Percentiles rank a stretch among this genome's conserved stretches.
phyloP scores from a whole-genome alignment of 2,329 filamentous ascomycete genomes.

The Exophiala sideris region DNA sequence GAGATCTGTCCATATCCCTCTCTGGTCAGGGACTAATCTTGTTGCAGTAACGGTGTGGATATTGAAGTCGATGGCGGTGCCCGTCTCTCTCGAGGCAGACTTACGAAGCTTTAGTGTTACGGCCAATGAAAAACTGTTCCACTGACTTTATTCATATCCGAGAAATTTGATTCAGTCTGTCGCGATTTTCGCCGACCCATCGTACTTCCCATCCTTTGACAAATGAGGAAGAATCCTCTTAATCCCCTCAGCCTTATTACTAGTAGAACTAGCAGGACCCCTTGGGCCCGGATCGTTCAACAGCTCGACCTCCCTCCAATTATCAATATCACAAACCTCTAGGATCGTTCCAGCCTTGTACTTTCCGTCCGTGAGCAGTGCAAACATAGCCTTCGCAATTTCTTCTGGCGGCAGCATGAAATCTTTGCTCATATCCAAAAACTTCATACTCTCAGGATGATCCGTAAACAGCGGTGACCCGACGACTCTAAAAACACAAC shows the following conservation, averaged over 20 bases:
- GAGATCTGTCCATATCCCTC: not conserved
- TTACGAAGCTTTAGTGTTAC: not conserved
- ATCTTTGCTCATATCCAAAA: slow-evolving; percentile 47
- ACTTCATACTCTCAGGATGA: slow-evolving; percentile 56
- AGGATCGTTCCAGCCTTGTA: slow-evolving; percentile 47
- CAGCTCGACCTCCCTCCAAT: slow-evolving; percentile 48
- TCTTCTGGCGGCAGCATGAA: slow-evolving; percentile 58
- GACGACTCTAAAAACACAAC: slow-evolving; percentile 41
- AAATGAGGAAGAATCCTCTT: not conserved
- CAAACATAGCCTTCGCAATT: slow-evolving; percentile 57
- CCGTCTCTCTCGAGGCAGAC: not conserved
- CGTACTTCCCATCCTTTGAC: not conserved
- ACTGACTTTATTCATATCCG: too few species aligned
- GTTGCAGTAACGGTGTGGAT: not conserved
- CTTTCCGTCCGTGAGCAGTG: slow-evolving; percentile 49
- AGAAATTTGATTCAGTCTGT: not conserved
- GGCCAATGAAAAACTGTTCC: too few species aligned
- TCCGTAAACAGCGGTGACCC: slow-evolving; percentile 61
- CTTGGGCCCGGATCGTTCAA: slow-evolving; percentile 49
- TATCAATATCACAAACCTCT: slow-evolving; percentile 50
- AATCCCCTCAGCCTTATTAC: slow-evolving; percentile 39
- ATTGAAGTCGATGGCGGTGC: slow-evolving; percentile 1
- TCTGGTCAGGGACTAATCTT: not conserved
- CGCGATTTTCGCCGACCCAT: not conserved
- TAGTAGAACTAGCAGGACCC: slow-evolving; percentile 45